Evolutionary conservation across 2,329 filamentous ascomycete species (phyloP).

Genomic region (Blumeria graminis): DNA sequence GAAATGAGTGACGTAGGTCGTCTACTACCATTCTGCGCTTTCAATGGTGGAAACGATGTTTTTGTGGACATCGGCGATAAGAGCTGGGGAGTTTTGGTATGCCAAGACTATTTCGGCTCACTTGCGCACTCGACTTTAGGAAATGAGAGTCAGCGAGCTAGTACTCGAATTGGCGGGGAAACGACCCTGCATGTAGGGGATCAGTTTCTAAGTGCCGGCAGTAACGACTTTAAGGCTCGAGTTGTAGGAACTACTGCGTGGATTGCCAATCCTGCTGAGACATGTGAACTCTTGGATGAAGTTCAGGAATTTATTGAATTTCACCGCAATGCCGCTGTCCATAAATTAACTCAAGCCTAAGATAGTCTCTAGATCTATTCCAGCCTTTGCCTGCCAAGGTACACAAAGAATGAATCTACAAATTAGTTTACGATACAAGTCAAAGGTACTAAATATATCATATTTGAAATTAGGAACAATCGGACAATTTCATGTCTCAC

Average conservation of each 20-base stretch:
- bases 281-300: conserved; percentile 72
- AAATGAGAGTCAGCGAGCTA: conserved; percentile 2
- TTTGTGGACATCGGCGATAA: conserved; percentile 99
- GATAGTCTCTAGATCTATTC: no score
- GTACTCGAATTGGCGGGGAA: conserved; percentile 34
- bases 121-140: conserved; percentile 17
- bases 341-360: no score
- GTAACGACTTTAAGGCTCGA: conserved; percentile 91
- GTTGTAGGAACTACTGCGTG: conserved; percentile 86
- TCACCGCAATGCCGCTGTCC: neutral
- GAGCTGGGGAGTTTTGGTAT: conserved; percentile 80
- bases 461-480: no score
- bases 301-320: conserved; percentile 27
- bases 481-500: no score
- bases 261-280: conserved; percentile 86
- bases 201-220: conserved; percentile 83
- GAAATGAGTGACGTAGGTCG: conserved; percentile 51
- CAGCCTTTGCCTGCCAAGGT: no score
- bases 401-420: no score
- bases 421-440: no score
- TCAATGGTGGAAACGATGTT: conserved; percentile 92
- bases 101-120: conserved; percentile 63
- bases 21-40: conserved; percentile 73
- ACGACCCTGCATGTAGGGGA: conserved; percentile 88
- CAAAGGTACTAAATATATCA: no score